Evolutionary conservation across 169 alveolate species (phyloP), one percentile per base, ranked within the genome.

Genomic region (Perkinsus chesapeaki): DNA sequence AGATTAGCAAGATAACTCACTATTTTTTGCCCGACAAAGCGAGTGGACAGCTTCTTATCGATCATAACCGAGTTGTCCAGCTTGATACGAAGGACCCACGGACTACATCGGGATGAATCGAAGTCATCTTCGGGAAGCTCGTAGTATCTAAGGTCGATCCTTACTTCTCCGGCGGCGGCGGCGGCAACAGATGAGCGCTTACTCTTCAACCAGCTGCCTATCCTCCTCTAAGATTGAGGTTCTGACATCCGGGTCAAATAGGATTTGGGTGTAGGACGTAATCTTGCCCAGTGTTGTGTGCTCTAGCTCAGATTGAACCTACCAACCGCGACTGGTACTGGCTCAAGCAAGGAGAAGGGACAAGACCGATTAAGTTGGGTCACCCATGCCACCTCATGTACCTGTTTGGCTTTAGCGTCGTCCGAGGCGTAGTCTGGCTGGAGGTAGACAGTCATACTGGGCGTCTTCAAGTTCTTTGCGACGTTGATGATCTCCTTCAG

Each of bases 401-500:
- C 98, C 92, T 97, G 98, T 96, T 98, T 97, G 39, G 99, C 99
- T 73, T 97, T 95, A 93, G 97, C 98, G 93, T 98, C 98, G 91
- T 98, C 98, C 82, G 95, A 95, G 12, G 98, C 98, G 34, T 95
- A 94, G 47, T 97, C 97, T 38, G 97, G 98, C 92, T 97, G 97
- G 60, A 99, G 97, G 96, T 96, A 98, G 31, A 98, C 98, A 31
- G 99, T 98, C 94, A 99, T 96, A 20, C 99, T 96, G 23, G 99
- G 99, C 39, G 99, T 99, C 95, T 99, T 99, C 92, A 99, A 99
- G 92, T 97, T 99, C 94, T 98, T 99, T 60, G 99, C 99, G 60
- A 99, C 99, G 96, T 99, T 99, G 93, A 99, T 98, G 92, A 99
- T 95, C 97, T 99, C 99, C 97, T 98, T 98, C 92, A 99, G 97